Conservation (phyloP, 2,329 filamentous ascomycete species). For the Sarocladium brachiariae region DNA sequence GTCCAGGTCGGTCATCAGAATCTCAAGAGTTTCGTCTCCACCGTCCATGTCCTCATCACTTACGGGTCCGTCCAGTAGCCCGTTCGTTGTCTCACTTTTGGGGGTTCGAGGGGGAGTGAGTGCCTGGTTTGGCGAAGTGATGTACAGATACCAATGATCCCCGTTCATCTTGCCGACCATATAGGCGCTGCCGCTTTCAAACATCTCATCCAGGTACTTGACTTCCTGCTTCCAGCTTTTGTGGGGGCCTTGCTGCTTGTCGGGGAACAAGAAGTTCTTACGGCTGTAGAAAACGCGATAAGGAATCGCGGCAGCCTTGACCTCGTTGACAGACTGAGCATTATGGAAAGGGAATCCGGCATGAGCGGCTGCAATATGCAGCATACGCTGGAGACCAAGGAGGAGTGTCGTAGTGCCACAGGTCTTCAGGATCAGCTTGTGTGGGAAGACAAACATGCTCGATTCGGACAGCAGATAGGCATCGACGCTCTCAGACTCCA, state of each 20-base stretch:
- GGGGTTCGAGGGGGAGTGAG: slow-evolving; percentile 82
- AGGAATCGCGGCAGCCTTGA: slow-evolving; percentile 72
- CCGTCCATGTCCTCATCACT: slow-evolving; percentile 35
- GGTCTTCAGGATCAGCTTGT: slow-evolving; percentile 98
- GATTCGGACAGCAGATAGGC: slow-evolving; percentile 97
- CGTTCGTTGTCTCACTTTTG: slow-evolving; percentile 34
- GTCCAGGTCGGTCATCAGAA: slow-evolving; percentile 67
- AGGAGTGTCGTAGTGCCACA: slow-evolving; percentile 95
- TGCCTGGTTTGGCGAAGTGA: slow-evolving; percentile 75
- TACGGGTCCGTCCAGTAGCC: slow-evolving; percentile 16
- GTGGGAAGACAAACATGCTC: slow-evolving; percentile 99
- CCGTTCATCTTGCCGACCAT: slow-evolving; percentile 99
- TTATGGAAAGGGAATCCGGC: slow-evolving; percentile 85
- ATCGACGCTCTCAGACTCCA: slow-evolving; percentile 89
- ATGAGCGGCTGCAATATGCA: slow-evolving; percentile 82
- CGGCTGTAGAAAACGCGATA: slow-evolving; percentile 98
- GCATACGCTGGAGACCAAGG: slow-evolving; percentile 78
- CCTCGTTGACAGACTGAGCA: slow-evolving; percentile 56
- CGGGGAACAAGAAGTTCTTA: slow-evolving; percentile 96
- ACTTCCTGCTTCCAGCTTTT: slow-evolving; percentile 98
- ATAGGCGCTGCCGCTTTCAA: slow-evolving; percentile 88
- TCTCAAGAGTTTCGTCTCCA: slow-evolving; percentile 70
- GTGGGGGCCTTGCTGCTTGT: slow-evolving; percentile 89
- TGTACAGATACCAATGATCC: slow-evolving; percentile 98
- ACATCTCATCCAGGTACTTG: slow-evolving; percentile 83